Conservation (phyloP, 164 flowering plant genomes). For the Santalum album region DNA sequence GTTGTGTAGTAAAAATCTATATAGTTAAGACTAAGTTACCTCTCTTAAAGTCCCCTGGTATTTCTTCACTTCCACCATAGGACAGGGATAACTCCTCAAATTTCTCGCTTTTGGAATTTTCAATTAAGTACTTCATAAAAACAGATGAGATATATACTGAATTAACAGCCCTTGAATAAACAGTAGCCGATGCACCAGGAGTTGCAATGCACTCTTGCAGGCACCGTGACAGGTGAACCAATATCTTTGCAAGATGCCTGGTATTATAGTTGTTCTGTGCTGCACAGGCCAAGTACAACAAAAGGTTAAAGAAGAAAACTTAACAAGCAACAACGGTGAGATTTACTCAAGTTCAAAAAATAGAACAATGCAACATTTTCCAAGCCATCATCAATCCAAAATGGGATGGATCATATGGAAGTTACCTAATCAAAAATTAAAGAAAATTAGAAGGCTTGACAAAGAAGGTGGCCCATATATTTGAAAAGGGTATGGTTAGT, state of each 20-base stretch:
- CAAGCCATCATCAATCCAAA: too few relatives aligned
- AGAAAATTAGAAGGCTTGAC: too few relatives aligned
- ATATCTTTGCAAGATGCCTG: slow-evolving; percentile 83
- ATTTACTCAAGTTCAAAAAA: too few relatives aligned
- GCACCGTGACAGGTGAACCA: slow-evolving; percentile 72
- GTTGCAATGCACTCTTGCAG: slow-evolving; percentile 65
- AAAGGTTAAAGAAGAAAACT: neutral
- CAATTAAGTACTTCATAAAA: slow-evolving; percentile 76
- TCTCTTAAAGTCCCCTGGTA: slow-evolving; percentile 25
- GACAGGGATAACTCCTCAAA: slow-evolving; percentile 58
- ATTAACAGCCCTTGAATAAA: slow-evolving; percentile 59
- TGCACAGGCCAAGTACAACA: slow-evolving; percentile 28
- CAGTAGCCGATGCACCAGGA: slow-evolving; percentile 31
- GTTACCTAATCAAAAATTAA: too few relatives aligned
- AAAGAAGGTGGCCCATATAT: too few relatives aligned
- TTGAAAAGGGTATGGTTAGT: too few relatives aligned
- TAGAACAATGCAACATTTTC: too few relatives aligned
- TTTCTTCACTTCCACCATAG: slow-evolving; percentile 57
- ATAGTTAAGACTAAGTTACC: slow-evolving; percentile 27
- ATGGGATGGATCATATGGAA: too few relatives aligned
- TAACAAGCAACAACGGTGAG: neutral
- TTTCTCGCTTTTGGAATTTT: slow-evolving; percentile 56
- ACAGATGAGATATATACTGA: slow-evolving; percentile 69
- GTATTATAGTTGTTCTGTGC: slow-evolving; percentile 65
- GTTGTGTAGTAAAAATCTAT: too few relatives aligned